A percentile compares a stretch with the other conserved stretches of the same genome.
phyloP scores from a whole-genome alignment of 768 basidiomycete genomes.

The Leccinellum albellum region DNA sequence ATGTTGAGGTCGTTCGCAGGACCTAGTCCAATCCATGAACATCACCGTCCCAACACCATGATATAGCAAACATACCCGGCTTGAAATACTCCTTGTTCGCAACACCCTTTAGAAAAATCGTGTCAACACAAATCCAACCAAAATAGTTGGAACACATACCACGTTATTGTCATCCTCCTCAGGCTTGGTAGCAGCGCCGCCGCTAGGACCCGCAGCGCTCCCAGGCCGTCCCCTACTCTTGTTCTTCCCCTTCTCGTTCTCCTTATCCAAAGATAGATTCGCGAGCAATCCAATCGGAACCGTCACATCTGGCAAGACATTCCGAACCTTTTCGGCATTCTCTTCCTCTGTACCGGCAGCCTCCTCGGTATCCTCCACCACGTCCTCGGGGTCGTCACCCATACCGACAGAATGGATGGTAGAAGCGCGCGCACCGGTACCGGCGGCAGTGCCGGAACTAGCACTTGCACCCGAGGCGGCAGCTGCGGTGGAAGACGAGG shows the following conservation, averaged over 20 bases:
- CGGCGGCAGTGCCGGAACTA: background rate
- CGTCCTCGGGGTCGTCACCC: conserved; percentile 39
- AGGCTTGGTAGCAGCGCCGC: conserved; percentile 22
- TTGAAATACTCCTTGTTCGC: conserved; percentile 78
- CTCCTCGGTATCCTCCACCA: conserved; percentile 29
- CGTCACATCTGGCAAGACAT: conserved; percentile 60
- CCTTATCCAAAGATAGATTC: conserved; percentile 61
- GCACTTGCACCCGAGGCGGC: background rate
- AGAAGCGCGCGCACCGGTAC: background rate
- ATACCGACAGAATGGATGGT: background rate
- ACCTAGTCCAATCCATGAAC: conserved; percentile 35
- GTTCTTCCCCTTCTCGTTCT: conserved; percentile 39
- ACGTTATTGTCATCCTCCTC: conserved; percentile 63
- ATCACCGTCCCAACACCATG: background rate
- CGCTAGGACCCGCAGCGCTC: conserved; percentile 5
- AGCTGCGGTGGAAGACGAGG: background rate
- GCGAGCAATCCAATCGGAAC: conserved; percentile 78
- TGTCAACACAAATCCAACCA: conserved; percentile 9
- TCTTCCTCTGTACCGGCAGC: conserved; percentile 31
- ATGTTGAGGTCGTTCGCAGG: conserved; percentile 70
- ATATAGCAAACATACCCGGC: conserved; percentile 48
- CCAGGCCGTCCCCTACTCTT: conserved; percentile 35
- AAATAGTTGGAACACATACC: conserved; percentile 31
- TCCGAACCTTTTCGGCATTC: conserved; percentile 44
- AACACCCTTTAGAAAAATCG: conserved; percentile 50